A percentile compares a stretch with the other conserved stretches of the same genome.
Conservation (phyloP, 1,284 basidiomycete genomes). For the Malassezia equina region DNA sequence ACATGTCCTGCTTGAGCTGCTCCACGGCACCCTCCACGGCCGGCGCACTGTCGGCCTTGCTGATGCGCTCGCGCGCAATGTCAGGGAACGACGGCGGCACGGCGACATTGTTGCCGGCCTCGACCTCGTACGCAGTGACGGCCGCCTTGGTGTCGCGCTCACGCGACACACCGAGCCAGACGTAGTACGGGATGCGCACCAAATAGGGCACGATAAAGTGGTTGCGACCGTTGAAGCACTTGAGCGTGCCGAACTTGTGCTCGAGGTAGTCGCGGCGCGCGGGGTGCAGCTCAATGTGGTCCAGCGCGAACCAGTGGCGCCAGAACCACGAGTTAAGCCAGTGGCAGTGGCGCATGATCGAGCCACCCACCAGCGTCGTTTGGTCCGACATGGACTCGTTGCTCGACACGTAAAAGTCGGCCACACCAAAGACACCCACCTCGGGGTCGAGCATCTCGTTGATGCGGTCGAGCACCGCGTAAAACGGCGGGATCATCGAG, state of each 20-base stretch:
- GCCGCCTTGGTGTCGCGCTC: constrained; percentile 58
- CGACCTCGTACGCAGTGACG: constrained; percentile 61
- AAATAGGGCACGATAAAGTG: constrained; percentile 62
- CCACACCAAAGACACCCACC: constrained; percentile 61
- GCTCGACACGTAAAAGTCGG: constrained; percentile 69
- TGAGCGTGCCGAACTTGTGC: constrained; percentile 65
- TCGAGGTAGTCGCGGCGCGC: constrained; percentile 62
- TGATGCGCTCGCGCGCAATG: constrained; percentile 39
- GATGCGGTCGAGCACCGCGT: constrained; percentile 61
- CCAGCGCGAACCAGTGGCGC: constrained; percentile 60
- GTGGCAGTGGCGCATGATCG: constrained; percentile 60
- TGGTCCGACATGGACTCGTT: constrained; percentile 57
- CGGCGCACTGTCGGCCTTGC: constrained; percentile 34
- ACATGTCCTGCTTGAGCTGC: constrained; percentile 35
- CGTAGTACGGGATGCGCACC: constrained; percentile 62
- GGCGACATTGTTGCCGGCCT: constrained; percentile 56
- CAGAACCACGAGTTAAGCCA: constrained; percentile 70
- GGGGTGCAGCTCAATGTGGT: constrained; percentile 64
- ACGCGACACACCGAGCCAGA: constrained; percentile 66
- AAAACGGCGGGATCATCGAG: constrained; percentile 59
- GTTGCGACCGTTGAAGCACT: constrained; percentile 62
- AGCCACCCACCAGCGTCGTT: constrained; percentile 56
- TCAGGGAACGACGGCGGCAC: constrained; percentile 46
- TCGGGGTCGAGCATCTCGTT: constrained; percentile 61
- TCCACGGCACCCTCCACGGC: constrained; percentile 5